These are phyloP conservation scores for Candida khao-thaluensis DNA, from an alignment of 805 yeast species.

Conservation along the genomic window DNA sequence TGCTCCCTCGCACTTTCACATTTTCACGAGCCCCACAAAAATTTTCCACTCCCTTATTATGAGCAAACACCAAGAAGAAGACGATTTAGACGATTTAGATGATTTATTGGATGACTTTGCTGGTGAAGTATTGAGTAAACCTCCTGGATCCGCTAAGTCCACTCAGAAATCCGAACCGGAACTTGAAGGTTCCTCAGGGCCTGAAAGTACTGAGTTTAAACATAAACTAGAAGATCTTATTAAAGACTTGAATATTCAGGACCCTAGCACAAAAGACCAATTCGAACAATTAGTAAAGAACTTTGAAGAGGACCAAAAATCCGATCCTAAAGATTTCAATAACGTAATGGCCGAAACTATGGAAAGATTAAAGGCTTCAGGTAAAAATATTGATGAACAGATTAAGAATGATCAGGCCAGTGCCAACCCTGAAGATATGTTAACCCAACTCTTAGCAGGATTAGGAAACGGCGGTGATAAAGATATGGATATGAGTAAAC, in stretches of 20 bases:
- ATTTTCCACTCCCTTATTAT: background rate
- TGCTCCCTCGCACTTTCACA: background rate
- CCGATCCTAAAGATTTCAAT: conserved; percentile 49
- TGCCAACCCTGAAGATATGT: conserved; percentile 49
- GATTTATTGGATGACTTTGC: conserved; percentile 85
- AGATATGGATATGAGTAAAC: conserved; percentile 59
- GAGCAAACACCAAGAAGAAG: conserved; percentile 22
- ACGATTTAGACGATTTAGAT: conserved; percentile 73
- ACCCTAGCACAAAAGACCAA: conserved; percentile 52
- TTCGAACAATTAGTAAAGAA: conserved; percentile 49
- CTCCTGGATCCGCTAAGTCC: conserved; percentile 49
- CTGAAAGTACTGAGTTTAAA: conserved; percentile 33
- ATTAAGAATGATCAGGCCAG: conserved; percentile 44
- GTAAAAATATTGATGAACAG: conserved; percentile 64
- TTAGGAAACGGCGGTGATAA: conserved; percentile 42
- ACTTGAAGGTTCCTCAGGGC: conserved; percentile 25
- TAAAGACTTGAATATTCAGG: conserved; percentile 47
- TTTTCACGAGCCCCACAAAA: conserved; percentile 8
- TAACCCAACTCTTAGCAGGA: conserved; percentile 59
- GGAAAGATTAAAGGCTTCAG: conserved; percentile 74
- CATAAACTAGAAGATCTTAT: conserved; percentile 42
- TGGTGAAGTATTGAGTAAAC: conserved; percentile 61
- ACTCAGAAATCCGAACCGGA: conserved; percentile 26
- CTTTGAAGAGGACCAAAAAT: conserved; percentile 37
- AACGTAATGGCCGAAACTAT: conserved; percentile 77